phyloP scores from a whole-genome alignment of 2,329 filamentous ascomycete species.

The Hypoxylon sp. region DNA sequence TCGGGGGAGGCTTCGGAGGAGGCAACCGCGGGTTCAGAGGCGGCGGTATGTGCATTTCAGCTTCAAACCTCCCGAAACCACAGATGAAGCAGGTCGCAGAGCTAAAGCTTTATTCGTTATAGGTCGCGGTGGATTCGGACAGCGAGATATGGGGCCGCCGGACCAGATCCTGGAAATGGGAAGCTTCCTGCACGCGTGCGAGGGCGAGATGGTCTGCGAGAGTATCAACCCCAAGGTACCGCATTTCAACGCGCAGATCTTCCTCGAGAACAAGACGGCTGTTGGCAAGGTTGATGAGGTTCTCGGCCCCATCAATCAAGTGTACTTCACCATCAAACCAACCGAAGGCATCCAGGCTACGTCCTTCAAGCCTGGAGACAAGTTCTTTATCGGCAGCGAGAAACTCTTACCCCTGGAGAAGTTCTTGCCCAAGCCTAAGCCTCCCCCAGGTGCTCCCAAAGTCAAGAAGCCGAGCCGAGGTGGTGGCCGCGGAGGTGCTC shows the following conservation, averaged over 20 bases:
- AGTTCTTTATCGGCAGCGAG: slow-evolving; percentile 95
- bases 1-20: slow-evolving; percentile 52
- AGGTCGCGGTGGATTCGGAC: slow-evolving; percentile 55
- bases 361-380: slow-evolving; percentile 96
- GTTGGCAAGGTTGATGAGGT: slow-evolving; percentile 99
- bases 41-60: slow-evolving; percentile 47
- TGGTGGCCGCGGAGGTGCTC: slow-evolving; percentile 64
- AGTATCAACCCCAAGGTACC: slow-evolving; percentile 96
- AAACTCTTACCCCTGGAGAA: slow-evolving; percentile 95
- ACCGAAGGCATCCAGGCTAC: slow-evolving; percentile 95
- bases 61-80: neutral
- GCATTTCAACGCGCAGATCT: slow-evolving; percentile 99
- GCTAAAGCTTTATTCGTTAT: slow-evolving; percentile 7
- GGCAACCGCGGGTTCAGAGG: slow-evolving; percentile 46
- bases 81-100: neutral
- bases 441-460: slow-evolving; percentile 73
- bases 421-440: slow-evolving; percentile 96
- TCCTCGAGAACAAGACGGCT: slow-evolving; percentile 96
- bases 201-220: slow-evolving; percentile 98
- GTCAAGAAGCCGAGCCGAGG: slow-evolving; percentile 78
- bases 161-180: slow-evolving; percentile 79
- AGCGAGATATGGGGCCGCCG: slow-evolving; percentile 55
- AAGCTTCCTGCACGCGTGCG: slow-evolving; percentile 91
- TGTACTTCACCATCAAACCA: slow-evolving; percentile 98
- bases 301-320: slow-evolving; percentile 95